A percentile compares a stretch with the other conserved stretches of the same genome.
Evolutionary conservation across 179 eudicot species (phyloP).

Genomic region (Amaranthus tricolor): DNA sequence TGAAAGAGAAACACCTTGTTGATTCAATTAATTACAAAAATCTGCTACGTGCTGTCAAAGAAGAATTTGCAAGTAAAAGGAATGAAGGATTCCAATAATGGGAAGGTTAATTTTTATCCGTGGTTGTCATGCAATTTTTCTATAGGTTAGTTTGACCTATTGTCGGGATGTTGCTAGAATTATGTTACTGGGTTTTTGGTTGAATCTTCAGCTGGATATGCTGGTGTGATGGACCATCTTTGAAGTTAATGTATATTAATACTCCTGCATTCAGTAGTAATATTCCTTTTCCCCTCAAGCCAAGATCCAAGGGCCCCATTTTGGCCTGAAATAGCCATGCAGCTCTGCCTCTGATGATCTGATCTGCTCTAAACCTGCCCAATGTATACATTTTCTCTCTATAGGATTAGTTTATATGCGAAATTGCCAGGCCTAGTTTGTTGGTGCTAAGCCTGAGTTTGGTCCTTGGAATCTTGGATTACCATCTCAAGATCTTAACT

Average conservation of each 20-base stretch:
- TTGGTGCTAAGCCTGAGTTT: too few species aligned
- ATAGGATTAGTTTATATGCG: too few species aligned
- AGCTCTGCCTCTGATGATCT: too few species aligned
- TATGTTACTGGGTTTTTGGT: not conserved
- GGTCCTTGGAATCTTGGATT: too few species aligned
- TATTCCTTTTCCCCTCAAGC: not conserved
- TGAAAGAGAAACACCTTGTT: slow-evolving; percentile 46
- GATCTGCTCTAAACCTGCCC: too few species aligned
- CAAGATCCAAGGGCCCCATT: too few species aligned
- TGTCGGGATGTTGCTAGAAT: not conserved
- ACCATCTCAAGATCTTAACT: too few species aligned
- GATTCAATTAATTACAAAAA: slow-evolving; percentile 42
- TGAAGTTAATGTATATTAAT: not conserved
- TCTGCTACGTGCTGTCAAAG: slow-evolving; percentile 45
- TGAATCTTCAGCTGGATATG: slow-evolving; percentile 1
- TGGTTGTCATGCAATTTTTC: not conserved
- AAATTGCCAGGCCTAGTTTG: too few species aligned
- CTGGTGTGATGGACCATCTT: not conserved
- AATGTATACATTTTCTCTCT: too few species aligned
- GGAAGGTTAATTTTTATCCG: not conserved
- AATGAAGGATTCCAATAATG: not conserved
- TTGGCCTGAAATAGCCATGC: too few species aligned
- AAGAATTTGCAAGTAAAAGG: slow-evolving; percentile 24
- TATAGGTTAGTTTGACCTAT: not conserved
- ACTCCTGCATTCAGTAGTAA: not conserved